Evolutionary conservation across 2,329 filamentous ascomycete species (phyloP).

Genomic region (Blumeria hordei): DNA sequence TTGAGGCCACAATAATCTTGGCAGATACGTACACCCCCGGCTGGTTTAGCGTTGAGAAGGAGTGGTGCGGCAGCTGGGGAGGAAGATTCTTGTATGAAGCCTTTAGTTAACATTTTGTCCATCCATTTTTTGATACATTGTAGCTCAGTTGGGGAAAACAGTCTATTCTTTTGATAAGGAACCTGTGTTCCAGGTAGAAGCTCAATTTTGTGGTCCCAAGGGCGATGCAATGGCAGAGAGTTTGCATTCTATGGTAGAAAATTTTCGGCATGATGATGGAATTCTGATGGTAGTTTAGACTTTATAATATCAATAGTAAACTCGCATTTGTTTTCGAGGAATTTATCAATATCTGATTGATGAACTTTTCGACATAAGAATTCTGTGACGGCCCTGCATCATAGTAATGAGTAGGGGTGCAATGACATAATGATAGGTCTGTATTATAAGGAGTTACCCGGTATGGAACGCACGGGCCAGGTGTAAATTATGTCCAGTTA

Average conservation of each 20-base stretch:
- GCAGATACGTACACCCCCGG: slow-evolving; percentile 1
- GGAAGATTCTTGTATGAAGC: slow-evolving; percentile 1
- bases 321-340: neutral
- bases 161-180: neutral
- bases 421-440: too few relatives aligned
- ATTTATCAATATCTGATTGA: neutral
- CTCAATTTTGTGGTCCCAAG: neutral
- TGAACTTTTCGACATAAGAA: neutral
- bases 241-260: neutral
- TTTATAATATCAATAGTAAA: neutral
- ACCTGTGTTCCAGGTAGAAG: neutral
- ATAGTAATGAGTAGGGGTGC: too few relatives aligned
- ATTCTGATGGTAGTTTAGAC: neutral
- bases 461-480: too few relatives aligned
- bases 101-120: slow-evolving; percentile 2
- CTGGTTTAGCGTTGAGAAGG: neutral
- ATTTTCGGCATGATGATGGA: neutral
- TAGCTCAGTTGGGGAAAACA: neutral
- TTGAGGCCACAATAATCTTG: slow-evolving; percentile 1
- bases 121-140: neutral
- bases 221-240: neutral
- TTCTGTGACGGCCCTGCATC: too few relatives aligned
- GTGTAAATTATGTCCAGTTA: too few relatives aligned
- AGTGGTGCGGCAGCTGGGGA: neutral
- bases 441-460: too few relatives aligned